Percentiles rank a stretch among this genome's conserved stretches.
Conservation (phyloP, 164 flowering plant genomes). For the Platanus orientalis region DNA sequence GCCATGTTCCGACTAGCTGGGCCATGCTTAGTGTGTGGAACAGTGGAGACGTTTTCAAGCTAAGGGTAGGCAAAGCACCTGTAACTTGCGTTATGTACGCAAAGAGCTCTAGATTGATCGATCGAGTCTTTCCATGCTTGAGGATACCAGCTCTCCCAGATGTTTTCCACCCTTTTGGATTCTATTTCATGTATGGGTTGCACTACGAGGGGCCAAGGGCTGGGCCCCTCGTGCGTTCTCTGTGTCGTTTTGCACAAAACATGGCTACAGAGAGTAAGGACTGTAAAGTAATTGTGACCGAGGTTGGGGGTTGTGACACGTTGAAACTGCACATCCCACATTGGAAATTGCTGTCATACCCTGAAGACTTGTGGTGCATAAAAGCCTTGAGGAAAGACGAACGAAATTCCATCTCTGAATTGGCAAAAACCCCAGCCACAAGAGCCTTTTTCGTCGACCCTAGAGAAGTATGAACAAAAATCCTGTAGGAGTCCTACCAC, state of each 20-base stretch:
- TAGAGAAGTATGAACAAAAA: constrained; percentile 48
- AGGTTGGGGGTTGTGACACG: constrained; percentile 38
- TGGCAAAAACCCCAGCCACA: constrained; percentile 28
- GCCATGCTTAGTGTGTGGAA: constrained; percentile 81
- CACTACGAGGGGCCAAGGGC: constrained; percentile 43
- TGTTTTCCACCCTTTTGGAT: constrained; percentile 47
- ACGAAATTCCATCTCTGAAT: constrained; percentile 8
- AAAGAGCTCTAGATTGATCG: constrained; percentile 26
- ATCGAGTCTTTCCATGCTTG: constrained; percentile 38
- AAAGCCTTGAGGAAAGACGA: constrained; percentile 36
- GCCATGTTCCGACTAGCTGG: constrained; percentile 35
- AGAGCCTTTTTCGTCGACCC: constrained; percentile 68
- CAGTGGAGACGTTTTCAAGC: constrained; percentile 53
- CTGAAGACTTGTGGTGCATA: constrained; percentile 71
- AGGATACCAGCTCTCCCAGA: constrained; percentile 43
- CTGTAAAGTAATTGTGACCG: constrained; percentile 48
- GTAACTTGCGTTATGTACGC: constrained; percentile 27
- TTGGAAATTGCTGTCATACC: constrained; percentile 52
- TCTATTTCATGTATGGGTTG: constrained; percentile 64
- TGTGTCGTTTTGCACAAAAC: constrained; percentile 52
- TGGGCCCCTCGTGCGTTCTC: constrained; percentile 28
- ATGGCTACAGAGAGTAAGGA: constrained; percentile 36
- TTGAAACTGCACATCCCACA: constrained; percentile 49
- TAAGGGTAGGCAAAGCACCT: constrained; percentile 44
- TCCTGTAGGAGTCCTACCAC: too few species aligned